Evolutionary conservation across 768 basidiomycete species (phyloP).

Genomic region (Auricularia auricula-judae): DNA sequence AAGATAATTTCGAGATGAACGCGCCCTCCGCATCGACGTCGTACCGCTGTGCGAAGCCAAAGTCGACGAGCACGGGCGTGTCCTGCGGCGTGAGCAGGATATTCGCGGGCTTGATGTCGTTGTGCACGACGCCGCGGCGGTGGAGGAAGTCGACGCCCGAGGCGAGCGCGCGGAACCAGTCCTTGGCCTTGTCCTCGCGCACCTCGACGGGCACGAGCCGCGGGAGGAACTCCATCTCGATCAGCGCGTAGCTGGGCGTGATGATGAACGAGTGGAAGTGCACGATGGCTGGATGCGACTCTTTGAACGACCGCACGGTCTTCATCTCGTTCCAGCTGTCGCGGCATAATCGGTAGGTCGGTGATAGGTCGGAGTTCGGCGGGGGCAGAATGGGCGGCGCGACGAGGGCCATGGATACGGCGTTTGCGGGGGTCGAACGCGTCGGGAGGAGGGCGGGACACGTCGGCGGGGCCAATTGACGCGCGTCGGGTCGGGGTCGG

Average conservation of each 20-base stretch:
- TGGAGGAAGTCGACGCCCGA: constrained; percentile 81
- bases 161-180: constrained; percentile 75
- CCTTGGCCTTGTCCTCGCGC: constrained; percentile 59
- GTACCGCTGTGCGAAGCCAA: constrained; percentile 90
- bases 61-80: constrained; percentile 81
- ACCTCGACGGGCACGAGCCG: constrained; percentile 82
- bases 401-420: no score
- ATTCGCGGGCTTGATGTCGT: constrained; percentile 94
- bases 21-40: constrained; percentile 49
- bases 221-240: constrained; percentile 88
- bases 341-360: constrained; percentile 5
- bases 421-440: no score
- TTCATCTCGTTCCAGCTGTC: constrained; percentile 89
- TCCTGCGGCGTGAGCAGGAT: constrained; percentile 69
- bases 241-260: constrained; percentile 80
- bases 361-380: neutral
- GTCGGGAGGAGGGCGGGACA: no score
- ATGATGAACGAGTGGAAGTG: constrained; percentile 91
- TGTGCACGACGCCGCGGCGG: constrained; percentile 74
- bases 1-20: constrained; percentile 73
- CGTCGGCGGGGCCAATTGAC: no score
- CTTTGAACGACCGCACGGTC: constrained; percentile 74
- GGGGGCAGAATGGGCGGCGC: neutral
- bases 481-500: no score
- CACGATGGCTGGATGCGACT: constrained; percentile 86